Percentiles rank a stretch among this genome's conserved stretches.
These are phyloP conservation scores for Nyssa sinensis DNA, from an alignment of 148 eudicot genomes.

Conservation along the genomic window DNA sequence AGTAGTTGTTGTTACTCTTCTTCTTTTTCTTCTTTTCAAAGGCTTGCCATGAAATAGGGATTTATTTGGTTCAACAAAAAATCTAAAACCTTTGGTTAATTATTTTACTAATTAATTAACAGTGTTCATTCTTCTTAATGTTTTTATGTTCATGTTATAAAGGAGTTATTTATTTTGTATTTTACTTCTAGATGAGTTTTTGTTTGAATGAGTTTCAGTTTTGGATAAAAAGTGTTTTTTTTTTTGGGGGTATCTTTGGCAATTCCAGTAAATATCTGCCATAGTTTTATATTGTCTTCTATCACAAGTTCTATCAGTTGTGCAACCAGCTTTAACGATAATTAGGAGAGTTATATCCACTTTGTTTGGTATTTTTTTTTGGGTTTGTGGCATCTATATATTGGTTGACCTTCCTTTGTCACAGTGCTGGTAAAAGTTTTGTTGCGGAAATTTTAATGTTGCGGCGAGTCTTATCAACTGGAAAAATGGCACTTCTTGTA, in stretches of 20 bases:
- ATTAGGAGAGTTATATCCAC: no score
- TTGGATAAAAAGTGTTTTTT: no score
- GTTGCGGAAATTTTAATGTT: slow-evolving; percentile 97
- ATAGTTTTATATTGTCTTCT: background rate
- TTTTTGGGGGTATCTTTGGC: background rate
- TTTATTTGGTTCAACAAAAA: background rate
- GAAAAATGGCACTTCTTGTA: slow-evolving; percentile 93
- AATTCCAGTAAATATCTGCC: background rate
- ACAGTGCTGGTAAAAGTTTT: slow-evolving; percentile 99
- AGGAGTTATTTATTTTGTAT: background rate
- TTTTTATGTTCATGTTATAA: background rate
- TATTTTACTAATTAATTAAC: background rate
- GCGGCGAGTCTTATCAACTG: slow-evolving; percentile 64
- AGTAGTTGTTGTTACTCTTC: background rate
- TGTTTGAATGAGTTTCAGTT: background rate
- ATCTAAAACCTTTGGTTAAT: background rate
- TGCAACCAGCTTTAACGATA: no score
- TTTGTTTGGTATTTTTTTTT: background rate
- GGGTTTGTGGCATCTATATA: slow-evolving; percentile 5
- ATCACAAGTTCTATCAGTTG: background rate
- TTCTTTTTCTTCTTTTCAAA: background rate
- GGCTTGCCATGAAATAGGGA: background rate
- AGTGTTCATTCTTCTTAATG: background rate
- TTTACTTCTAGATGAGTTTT: background rate
- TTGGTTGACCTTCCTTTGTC: slow-evolving; percentile 19